Conservation (phyloP, 495 filamentous ascomycete genomes). For the Elasticomyces elasticus region DNA sequence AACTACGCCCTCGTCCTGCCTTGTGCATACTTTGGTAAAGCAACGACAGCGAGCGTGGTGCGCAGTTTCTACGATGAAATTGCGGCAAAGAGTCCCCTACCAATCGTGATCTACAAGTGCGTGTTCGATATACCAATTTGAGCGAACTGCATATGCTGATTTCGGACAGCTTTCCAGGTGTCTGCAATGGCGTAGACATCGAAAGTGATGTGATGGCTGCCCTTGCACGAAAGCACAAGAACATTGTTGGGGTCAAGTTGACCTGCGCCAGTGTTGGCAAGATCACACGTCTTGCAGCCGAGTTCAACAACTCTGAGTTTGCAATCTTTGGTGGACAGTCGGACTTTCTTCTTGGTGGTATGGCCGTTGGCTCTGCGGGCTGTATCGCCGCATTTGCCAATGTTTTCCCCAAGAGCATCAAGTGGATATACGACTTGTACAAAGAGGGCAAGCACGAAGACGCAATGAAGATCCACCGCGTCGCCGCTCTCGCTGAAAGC, state of each 20-base stretch:
- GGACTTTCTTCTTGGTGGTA: conserved; percentile 57
- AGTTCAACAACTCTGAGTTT: conserved; percentile 46
- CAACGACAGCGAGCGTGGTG: conserved; percentile 48
- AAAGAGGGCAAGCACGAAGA: conserved; percentile 40
- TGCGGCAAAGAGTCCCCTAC: conserved; percentile 40
- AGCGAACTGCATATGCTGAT: too few relatives aligned
- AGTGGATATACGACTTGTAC: conserved; percentile 45
- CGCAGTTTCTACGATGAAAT: conserved; percentile 53
- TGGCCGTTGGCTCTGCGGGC: conserved; percentile 50
- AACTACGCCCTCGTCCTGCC: conserved; percentile 54
- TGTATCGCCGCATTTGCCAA: conserved; percentile 60
- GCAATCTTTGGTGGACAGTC: conserved; percentile 59
- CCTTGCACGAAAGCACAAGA: conserved; percentile 41
- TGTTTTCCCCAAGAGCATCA: conserved; percentile 49
- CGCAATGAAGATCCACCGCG: conserved; percentile 47
- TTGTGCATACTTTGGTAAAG: conserved; percentile 54
- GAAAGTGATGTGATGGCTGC: conserved; percentile 50
- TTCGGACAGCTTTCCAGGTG: conserved; percentile 36
- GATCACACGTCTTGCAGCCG: conserved; percentile 46
- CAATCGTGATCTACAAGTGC: conserved; percentile 55
- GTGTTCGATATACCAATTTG: conserved; percentile 41
- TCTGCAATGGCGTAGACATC: conserved; percentile 62
- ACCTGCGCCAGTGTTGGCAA: conserved; percentile 64
- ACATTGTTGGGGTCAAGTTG: conserved; percentile 57
- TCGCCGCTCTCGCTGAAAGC: conserved; percentile 44